These are phyloP conservation scores for Russula abietina DNA, from an alignment of 768 basidiomycete genomes.

Conservation along the genomic window DNA sequence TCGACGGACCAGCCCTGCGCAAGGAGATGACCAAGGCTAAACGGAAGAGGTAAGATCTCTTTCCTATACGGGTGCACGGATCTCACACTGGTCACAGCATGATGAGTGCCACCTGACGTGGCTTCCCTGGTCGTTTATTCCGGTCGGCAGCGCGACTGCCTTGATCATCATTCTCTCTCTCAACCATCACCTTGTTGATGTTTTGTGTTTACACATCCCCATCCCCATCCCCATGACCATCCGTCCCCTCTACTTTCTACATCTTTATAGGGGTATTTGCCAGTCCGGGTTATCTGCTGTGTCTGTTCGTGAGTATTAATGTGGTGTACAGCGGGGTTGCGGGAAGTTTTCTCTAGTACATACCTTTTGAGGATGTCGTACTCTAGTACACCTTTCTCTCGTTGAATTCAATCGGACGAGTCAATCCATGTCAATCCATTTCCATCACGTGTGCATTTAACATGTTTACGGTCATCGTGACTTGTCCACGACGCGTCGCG, in stretches of 20 bases:
- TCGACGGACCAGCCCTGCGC: conserved; percentile 88
- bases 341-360: conserved; percentile 14
- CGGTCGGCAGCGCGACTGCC: not conserved
- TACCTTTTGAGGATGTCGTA: conserved; percentile 20
- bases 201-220: not conserved
- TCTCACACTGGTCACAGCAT: conserved; percentile 19
- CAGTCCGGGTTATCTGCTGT: conserved; percentile 19
- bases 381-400: conserved; percentile 2
- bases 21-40: conserved; percentile 99
- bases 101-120: conserved; percentile 24
- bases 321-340: conserved; percentile 4
- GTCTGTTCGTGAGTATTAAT: conserved; percentile 10
- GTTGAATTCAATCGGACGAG: not conserved
- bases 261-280: conserved; percentile 25
- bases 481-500: conserved; percentile 17
- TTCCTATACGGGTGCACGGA: not conserved
- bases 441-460: conserved; percentile 13
- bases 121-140: too few species aligned
- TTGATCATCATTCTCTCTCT: not conserved
- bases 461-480: conserved; percentile 18
- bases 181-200: not conserved
- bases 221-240: not conserved
- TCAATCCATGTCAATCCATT: not conserved
- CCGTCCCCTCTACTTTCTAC: conserved; percentile 11
- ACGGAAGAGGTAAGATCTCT: conserved; percentile 74